These are phyloP conservation scores for Comarum palustre DNA, from an alignment of 306 rosid species.

Conservation along the genomic window DNA sequence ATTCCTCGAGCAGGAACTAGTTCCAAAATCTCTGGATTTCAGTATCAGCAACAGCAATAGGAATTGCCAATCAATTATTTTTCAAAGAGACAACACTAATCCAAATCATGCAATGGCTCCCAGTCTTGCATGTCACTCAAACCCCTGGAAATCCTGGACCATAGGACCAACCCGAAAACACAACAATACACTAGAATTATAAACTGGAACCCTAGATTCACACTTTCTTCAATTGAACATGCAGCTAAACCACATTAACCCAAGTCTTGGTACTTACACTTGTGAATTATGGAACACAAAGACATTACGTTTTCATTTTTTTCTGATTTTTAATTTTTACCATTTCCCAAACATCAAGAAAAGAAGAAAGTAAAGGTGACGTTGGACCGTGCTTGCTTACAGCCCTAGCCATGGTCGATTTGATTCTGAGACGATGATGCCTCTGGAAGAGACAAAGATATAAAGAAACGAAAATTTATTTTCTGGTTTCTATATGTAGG, in stretches of 20 bases:
- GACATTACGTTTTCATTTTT: not conserved
- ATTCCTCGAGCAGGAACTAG: constrained; percentile 41
- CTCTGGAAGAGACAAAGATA: not conserved
- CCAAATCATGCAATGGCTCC: constrained; percentile 38
- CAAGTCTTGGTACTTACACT: not conserved
- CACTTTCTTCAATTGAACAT: not conserved
- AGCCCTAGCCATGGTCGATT: constrained; percentile 37
- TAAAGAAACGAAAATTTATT: not conserved
- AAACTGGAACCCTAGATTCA: not conserved
- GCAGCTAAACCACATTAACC: not conserved
- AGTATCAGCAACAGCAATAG: constrained; percentile 34
- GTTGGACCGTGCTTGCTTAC: constrained; percentile 47
- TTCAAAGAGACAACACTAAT: not conserved
- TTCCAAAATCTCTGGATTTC: constrained; percentile 33
- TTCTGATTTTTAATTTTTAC: not conserved
- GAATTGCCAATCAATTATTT: constrained; percentile 16
- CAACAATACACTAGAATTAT: not conserved
- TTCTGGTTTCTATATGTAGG: not conserved
- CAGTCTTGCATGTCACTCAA: constrained; percentile 95
- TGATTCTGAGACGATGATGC: not conserved
- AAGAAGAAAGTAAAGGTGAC: not conserved
- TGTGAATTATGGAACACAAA: not conserved
- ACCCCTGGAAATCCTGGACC: constrained; percentile 87
- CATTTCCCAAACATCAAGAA: not conserved
- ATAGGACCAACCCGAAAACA: constrained; percentile 15